Evolutionary conservation across 495 filamentous ascomycete genomes (phyloP).

Genomic region (Hypomontagnella submonticulosa): DNA sequence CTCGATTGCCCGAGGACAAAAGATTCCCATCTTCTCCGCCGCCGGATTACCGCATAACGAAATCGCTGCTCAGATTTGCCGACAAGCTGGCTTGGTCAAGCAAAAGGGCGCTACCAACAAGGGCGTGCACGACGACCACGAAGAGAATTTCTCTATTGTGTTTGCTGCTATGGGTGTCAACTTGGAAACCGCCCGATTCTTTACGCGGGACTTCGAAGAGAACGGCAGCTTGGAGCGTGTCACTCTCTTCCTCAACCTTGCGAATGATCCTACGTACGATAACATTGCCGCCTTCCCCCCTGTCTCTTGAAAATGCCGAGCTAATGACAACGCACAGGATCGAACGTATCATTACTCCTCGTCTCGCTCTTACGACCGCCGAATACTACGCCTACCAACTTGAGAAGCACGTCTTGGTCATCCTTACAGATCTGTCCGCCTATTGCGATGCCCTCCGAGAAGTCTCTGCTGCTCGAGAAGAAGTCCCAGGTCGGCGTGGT

Average conservation of each 20-base stretch:
- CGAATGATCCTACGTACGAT: constrained; percentile 95
- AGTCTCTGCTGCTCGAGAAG: constrained; percentile 96
- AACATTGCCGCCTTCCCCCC: background rate
- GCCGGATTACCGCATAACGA: constrained; percentile 99
- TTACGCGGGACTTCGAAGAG: constrained; percentile 98
- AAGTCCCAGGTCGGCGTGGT: constrained; percentile 99
- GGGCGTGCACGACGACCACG: constrained; percentile 94
- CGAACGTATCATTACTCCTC: constrained; percentile 99
- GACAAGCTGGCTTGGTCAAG: constrained; percentile 92
- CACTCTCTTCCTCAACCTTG: constrained; percentile 97
- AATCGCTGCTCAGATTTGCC: constrained; percentile 97
- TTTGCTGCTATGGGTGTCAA: constrained; percentile 99
- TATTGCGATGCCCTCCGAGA: constrained; percentile 99
- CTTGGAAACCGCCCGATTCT: constrained; percentile 98
- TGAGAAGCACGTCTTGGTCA: constrained; percentile 99
- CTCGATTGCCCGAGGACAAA: constrained; percentile 98
- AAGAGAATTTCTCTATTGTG: constrained; percentile 99
- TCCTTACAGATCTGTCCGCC: constrained; percentile 96
- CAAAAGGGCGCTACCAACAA: constrained; percentile 82
- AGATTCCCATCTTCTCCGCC: constrained; percentile 99
- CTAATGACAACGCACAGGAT: constrained; percentile 73
- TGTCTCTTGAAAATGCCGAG: constrained; percentile 1
- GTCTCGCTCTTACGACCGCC: constrained; percentile 96
- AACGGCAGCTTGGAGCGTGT: constrained; percentile 98
- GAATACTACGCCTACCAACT: constrained; percentile 99